phyloP scores from a whole-genome alignment of 2,329 filamentous ascomycete species.

The Ophiostoma sp. region DNA sequence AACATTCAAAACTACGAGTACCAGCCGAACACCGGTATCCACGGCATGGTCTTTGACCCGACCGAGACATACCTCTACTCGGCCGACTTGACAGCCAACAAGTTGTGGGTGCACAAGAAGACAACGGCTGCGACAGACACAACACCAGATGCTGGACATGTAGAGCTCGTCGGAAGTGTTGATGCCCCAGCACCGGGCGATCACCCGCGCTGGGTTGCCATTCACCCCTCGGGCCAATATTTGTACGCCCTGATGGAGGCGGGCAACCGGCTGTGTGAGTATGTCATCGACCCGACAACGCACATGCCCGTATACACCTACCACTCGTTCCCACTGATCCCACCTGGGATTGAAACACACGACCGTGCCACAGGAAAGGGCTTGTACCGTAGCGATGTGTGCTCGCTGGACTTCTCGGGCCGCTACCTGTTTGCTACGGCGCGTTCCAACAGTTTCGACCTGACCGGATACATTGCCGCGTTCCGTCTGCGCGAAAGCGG shows the following conservation, averaged over 20 bases:
- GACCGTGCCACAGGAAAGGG: conserved; percentile 40
- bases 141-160: conserved; percentile 45
- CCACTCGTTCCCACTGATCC: conserved; percentile 71
- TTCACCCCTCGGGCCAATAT: conserved; percentile 71
- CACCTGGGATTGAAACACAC: conserved; percentile 56
- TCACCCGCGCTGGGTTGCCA: conserved; percentile 83
- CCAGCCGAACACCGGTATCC: conserved; percentile 63
- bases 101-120: conserved; percentile 80
- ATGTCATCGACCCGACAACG: conserved; percentile 68
- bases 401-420: conserved; percentile 61
- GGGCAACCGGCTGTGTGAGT: conserved; percentile 78
- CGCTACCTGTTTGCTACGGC: conserved; percentile 78
- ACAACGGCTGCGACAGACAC: conserved; percentile 29
- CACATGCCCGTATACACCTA: conserved; percentile 74
- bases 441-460: conserved; percentile 67
- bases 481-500: conserved; percentile 66
- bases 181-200: conserved; percentile 65
- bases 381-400: conserved; percentile 83
- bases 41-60: conserved; percentile 76
- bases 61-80: conserved; percentile 71
- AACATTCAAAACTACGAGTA: conserved; percentile 71
- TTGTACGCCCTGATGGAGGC: conserved; percentile 85
- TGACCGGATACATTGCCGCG: conserved; percentile 77
- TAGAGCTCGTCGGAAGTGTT: conserved; percentile 66
- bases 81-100: conserved; percentile 70